These are phyloP conservation scores for Passiflora organensis DNA, from an alignment of 345 rosid species.

Conservation along the genomic window DNA sequence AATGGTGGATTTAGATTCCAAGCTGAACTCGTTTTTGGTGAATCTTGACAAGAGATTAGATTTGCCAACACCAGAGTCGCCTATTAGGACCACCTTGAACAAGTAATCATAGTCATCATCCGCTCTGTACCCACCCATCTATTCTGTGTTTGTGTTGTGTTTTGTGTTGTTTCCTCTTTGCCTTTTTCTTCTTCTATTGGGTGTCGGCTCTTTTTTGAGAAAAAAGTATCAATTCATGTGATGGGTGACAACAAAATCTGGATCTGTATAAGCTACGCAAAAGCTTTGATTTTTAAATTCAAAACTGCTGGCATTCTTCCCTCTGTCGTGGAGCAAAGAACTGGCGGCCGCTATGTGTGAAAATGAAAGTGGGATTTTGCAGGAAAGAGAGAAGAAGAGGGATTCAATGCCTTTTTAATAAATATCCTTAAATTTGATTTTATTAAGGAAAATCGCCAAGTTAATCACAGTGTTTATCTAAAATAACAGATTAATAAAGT, in stretches of 20 bases:
- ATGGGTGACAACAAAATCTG: not conserved
- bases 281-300: slow-evolving; percentile 1
- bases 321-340: not conserved
- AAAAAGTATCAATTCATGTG: not conserved
- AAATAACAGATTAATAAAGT: too few species aligned
- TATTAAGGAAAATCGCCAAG: too few species aligned
- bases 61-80: slow-evolving; percentile 29
- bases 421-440: too few species aligned
- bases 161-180: not conserved
- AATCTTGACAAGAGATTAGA: slow-evolving; percentile 26
- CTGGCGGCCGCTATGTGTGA: not conserved
- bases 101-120: slow-evolving; percentile 26
- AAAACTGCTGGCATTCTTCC: slow-evolving; percentile 7
- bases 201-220: not conserved
- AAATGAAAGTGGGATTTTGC: not conserved
- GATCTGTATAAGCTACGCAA: not conserved
- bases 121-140: slow-evolving; percentile 24
- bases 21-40: slow-evolving; percentile 23
- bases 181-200: not conserved
- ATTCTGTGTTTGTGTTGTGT: not conserved
- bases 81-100: slow-evolving; percentile 22
- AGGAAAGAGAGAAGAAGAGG: too few species aligned
- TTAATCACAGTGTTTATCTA: too few species aligned
- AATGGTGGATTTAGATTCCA: slow-evolving; percentile 27
- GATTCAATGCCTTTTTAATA: too few species aligned